Conservation (phyloP, 2,329 filamentous ascomycete species). For the Cordyceps militaris region DNA sequence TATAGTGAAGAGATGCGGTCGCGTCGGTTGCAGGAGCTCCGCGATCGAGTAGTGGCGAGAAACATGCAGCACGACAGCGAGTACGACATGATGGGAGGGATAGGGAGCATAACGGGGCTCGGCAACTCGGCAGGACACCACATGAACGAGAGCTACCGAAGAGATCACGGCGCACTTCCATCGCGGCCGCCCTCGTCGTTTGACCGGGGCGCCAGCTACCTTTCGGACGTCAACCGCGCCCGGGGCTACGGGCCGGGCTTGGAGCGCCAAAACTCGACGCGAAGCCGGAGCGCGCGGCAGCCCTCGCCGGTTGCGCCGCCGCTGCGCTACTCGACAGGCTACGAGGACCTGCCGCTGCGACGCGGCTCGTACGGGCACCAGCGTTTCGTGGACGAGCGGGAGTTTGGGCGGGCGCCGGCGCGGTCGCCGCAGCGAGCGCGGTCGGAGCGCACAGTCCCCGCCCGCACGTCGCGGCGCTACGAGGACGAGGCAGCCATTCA, state of each 20-base stretch:
- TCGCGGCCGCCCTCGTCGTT: conserved; percentile 19
- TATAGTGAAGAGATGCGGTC: conserved; percentile 43
- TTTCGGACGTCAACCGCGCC: conserved; percentile 35
- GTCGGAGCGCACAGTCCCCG: conserved; percentile 8
- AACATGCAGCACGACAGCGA: conserved; percentile 32
- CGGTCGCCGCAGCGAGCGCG: background rate
- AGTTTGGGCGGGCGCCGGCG: background rate
- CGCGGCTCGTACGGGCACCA: background rate
- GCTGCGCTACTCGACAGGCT: background rate
- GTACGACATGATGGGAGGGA: conserved; percentile 26
- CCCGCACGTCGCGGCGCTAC: conserved; percentile 18
- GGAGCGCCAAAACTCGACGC: conserved; percentile 44
- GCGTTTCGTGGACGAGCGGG: background rate
- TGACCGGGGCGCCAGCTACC: conserved; percentile 34
- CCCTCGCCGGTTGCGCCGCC: conserved; percentile 8
- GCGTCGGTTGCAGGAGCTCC: conserved; percentile 40
- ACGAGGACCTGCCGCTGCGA: background rate
- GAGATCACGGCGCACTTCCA: conserved; percentile 16
- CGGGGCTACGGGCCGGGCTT: conserved; percentile 36
- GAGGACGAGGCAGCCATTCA: conserved; percentile 26
- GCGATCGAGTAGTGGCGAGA: conserved; percentile 35
- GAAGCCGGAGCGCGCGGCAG: conserved; percentile 18
- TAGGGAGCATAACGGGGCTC: conserved; percentile 34
- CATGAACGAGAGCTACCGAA: conserved; percentile 53
- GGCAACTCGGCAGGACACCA: conserved; percentile 51